Evolutionary conservation across 2,329 filamentous ascomycete species (phyloP).

Genomic region (Phyllosticta citribraziliensis): DNA sequence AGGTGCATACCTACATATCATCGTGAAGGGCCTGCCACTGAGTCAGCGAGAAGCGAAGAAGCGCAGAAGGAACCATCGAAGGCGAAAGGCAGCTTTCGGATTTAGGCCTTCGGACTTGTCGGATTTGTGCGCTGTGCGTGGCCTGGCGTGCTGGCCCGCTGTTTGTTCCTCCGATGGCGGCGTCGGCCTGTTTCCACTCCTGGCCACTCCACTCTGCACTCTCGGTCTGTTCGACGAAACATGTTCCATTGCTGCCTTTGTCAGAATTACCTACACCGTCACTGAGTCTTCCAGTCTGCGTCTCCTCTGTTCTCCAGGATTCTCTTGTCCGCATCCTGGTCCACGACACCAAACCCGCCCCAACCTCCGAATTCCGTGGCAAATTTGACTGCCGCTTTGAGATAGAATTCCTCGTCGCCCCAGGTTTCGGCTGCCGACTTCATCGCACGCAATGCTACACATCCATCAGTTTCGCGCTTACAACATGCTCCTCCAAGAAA

Average conservation of each 20-base stretch:
- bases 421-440: constrained; percentile 64
- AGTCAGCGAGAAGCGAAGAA: neutral
- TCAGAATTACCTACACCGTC: neutral
- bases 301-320: neutral
- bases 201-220: neutral
- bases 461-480: neutral
- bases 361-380: constrained; percentile 65
- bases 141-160: neutral
- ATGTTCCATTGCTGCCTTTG: neutral
- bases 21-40: neutral
- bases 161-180: neutral
- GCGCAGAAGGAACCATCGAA: too few relatives aligned
- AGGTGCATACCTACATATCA: neutral
- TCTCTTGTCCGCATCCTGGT: neutral
- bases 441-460: constrained; percentile 59
- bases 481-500: neutral
- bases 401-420: constrained; percentile 59
- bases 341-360: constrained; percentile 36
- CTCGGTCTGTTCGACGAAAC: neutral
- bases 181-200: neutral
- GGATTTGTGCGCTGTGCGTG: neutral
- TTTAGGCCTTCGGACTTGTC: neutral
- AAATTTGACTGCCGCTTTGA: constrained; percentile 61
- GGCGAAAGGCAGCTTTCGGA: neutral
- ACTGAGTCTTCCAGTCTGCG: neutral